Conservation (phyloP, 768 basidiomycete genomes). For the Psilocybe azurescens region DNA sequence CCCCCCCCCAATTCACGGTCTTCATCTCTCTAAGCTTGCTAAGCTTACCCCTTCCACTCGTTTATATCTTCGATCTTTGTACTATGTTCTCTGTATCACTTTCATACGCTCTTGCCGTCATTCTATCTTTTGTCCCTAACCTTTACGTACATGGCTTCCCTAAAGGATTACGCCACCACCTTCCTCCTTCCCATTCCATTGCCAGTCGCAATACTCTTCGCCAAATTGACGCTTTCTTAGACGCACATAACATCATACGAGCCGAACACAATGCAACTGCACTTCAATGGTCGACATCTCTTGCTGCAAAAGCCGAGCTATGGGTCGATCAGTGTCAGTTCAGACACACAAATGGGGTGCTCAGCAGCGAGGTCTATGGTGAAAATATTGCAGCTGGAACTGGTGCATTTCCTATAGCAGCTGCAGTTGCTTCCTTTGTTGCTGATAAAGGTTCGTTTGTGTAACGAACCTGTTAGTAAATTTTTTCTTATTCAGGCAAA, state of each 20-base stretch:
- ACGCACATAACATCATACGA: conserved; percentile 55
- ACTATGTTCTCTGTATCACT: conserved; percentile 35
- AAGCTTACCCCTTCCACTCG: conserved; percentile 42
- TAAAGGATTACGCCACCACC: conserved; percentile 9
- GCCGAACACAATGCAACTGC: conserved; percentile 42
- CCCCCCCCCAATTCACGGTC: conserved; percentile 12
- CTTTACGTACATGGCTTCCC: conserved; percentile 23
- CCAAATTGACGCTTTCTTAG: conserved; percentile 42
- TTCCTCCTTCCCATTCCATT: conserved; percentile 19
- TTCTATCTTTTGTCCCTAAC: conserved; percentile 21
- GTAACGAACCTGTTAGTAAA: background rate
- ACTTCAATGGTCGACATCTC: conserved; percentile 52
- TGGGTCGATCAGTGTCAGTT: conserved; percentile 60
- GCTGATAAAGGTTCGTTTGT: conserved; percentile 48
- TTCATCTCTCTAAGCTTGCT: conserved; percentile 28
- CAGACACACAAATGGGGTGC: conserved; percentile 48
- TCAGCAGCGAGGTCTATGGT: conserved; percentile 49
- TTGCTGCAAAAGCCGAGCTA: conserved; percentile 50
- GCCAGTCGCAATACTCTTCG: conserved; percentile 27
- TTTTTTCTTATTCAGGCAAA: conserved; percentile 24
- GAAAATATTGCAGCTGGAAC: conserved; percentile 64
- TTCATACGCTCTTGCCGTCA: conserved; percentile 29
- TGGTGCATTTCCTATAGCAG: conserved; percentile 44
- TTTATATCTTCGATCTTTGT: conserved; percentile 26
- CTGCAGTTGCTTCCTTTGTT: conserved; percentile 54